Conservation (phyloP, 352 stramenopile genomes). For the Phytophthora fragariaefolia region DNA sequence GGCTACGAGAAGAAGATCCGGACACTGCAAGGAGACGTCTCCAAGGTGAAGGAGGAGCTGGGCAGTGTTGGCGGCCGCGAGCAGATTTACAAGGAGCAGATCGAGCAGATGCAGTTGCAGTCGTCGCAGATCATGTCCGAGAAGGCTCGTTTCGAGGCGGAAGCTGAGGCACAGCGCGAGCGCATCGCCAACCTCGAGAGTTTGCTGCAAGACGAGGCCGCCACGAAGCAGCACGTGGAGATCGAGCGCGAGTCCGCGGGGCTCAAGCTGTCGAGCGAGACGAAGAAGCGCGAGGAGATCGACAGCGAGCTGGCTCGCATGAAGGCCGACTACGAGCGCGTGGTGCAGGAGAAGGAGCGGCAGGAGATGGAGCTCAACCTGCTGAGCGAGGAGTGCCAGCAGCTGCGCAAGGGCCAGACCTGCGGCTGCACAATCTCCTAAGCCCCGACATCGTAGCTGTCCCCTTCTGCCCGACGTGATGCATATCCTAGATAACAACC, state of each 20-base stretch:
- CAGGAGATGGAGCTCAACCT: conserved; percentile 83
- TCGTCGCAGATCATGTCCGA: conserved; percentile 82
- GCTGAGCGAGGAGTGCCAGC: conserved; percentile 79
- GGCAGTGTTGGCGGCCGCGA: conserved; percentile 79
- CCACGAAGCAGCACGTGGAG: conserved; percentile 74
- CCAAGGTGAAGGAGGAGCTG: conserved; percentile 84
- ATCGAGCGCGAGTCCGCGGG: conserved; percentile 81
- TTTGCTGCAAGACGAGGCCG: conserved; percentile 64
- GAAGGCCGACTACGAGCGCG: conserved; percentile 71
- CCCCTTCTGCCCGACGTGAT: conserved; percentile 11
- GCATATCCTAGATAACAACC: conserved; percentile 31
- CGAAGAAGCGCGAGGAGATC: conserved; percentile 63
- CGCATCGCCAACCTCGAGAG: conserved; percentile 74
- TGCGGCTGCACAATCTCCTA: conserved; percentile 79
- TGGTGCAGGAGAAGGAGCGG: conserved; percentile 83
- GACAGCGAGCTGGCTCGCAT: conserved; percentile 67
- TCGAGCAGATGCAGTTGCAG: conserved; percentile 82
- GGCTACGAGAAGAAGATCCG: conserved; percentile 88
- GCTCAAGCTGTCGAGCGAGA: conserved; percentile 66
- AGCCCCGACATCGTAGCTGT: conserved; percentile 2
- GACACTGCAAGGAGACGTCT: conserved; percentile 72
- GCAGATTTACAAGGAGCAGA: conserved; percentile 89
- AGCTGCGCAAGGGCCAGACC: conserved; percentile 72
- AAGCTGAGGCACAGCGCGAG: conserved; percentile 71
- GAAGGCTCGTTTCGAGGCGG: conserved; percentile 71